Base-by-base conservation (phyloP, 1,284 basidiomycete species). In the Mycena sp. region DNA sequence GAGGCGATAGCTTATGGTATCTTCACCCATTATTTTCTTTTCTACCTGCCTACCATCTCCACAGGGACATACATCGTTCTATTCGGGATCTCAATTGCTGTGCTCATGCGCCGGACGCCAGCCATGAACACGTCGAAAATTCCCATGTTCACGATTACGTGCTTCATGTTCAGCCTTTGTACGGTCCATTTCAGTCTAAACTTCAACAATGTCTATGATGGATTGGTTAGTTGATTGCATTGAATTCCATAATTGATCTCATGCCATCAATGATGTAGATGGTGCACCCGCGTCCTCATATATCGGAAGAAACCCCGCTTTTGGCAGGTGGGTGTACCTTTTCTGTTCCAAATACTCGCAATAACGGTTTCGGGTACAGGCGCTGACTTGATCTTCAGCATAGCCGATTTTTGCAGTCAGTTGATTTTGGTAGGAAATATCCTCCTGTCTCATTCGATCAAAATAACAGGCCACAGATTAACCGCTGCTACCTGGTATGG, bases 401-500 rank as follows among this genome's bases (percentile, higher is more conserved):
- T 58, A 12, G 49, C 61, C 19, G 61, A 63, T 56, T 58, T 40
- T 32, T 54, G 32, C 26, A 62, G 60, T 26, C 60, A 62, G 54
- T 30, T 62, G 25, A 51, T 62, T 4, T 41, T 62, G 40, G 60
- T 56, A 23, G 17, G 53, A 2, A 17, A 49, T 2, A 38, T 17
- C 29, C 17, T 25, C 17, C 23, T 2, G 12, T 14, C n/a, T 28
- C 12, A 16, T 53, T 25, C 26, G n/a, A 6, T 19, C 14, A 12
- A 21, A 17, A 26, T 19, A 11, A 9, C 25, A 37, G 16, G 23
- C 0, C 29, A 2, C 2, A 63, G 45, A 62, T 81, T 19, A 81
- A 78, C 46, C 80, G 79, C 32, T 81, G 80, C 65, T 81, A 77
- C 73, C 65, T 76, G 52, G 37, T 80, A n/a, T 80, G 79, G 77